Percentiles rank a stretch among this genome's conserved stretches.
Conservation (phyloP, 495 filamentous ascomycete species). For the Entonaema liquescens region DNA sequence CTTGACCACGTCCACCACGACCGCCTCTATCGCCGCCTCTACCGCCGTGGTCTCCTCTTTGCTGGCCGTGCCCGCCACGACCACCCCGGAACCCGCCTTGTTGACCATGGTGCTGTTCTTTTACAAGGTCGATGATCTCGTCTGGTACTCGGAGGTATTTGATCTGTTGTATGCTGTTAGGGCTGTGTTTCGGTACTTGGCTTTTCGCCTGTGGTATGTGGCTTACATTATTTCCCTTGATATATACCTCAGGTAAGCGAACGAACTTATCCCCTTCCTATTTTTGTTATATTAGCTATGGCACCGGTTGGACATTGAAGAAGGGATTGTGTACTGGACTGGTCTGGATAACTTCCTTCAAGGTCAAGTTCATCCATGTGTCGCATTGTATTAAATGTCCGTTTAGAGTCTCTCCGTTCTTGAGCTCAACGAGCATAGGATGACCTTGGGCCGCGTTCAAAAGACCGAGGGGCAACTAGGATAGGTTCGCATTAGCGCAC, state of each 20-base stretch:
- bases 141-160: conserved; percentile 97
- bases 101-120: conserved; percentile 85
- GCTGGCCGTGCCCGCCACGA: conserved; percentile 67
- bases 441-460: conserved; percentile 96
- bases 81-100: conserved; percentile 66
- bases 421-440: conserved; percentile 98
- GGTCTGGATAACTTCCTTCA: conserved; percentile 98
- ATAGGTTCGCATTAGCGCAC: conserved; percentile 26
- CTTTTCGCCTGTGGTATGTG: not conserved
- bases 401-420: conserved; percentile 97
- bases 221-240: conserved; percentile 93
- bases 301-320: not conserved
- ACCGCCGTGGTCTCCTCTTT: conserved; percentile 71
- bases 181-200: not conserved
- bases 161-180: conserved; percentile 67
- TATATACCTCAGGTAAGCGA: conserved; percentile 89
- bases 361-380: conserved; percentile 98
- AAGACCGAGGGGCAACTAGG: conserved; percentile 88
- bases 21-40: conserved; percentile 60
- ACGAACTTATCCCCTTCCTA: conserved; percentile 93
- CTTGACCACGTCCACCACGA: conserved; percentile 62
- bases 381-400: conserved; percentile 95
- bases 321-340: conserved; percentile 65
- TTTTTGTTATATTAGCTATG: conserved; percentile 20
- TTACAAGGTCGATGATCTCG: conserved; percentile 92